Conservation (phyloP, 164 flowering plant species). For the Stephania japonica region DNA sequence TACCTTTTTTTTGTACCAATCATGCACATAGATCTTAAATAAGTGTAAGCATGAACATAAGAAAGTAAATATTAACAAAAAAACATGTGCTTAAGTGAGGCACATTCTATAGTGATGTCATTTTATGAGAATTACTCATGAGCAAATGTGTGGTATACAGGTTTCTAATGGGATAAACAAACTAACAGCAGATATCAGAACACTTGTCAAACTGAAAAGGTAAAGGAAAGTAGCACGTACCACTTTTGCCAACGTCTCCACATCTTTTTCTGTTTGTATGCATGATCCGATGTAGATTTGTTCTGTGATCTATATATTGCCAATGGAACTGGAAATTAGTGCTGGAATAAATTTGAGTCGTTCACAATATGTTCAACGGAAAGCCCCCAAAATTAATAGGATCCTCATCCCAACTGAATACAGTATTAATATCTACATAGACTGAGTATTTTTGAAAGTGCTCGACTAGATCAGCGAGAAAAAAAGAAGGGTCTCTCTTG, state of each 20-base stretch:
- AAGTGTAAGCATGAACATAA: neutral
- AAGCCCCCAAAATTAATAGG: neutral
- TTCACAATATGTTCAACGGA: too few species aligned
- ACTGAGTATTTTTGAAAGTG: too few species aligned
- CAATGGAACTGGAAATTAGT: neutral
- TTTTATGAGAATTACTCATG: neutral
- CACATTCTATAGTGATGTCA: neutral
- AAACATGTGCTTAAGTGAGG: neutral
- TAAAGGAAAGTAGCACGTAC: slow-evolving; percentile 21
- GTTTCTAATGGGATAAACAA: neutral
- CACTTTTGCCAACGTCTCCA: slow-evolving; percentile 45
- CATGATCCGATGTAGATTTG: slow-evolving; percentile 92
- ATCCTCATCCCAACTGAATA: neutral
- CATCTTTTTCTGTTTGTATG: slow-evolving; percentile 72
- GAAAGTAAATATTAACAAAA: neutral
- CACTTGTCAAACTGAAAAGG: neutral
- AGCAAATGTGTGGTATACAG: neutral
- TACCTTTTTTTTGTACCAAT: too few species aligned
- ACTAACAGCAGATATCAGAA: slow-evolving; percentile 1
- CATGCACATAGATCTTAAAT: neutral
- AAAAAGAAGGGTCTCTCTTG: too few species aligned
- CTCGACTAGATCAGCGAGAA: too few species aligned
- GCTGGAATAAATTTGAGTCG: neutral
- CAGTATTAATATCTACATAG: too few species aligned
- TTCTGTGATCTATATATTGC: slow-evolving; percentile 68